Evolutionary conservation across 352 stramenopile species (phyloP), one percentile per base, ranked within the genome.

Genomic region (Peronospora destructor): DNA sequence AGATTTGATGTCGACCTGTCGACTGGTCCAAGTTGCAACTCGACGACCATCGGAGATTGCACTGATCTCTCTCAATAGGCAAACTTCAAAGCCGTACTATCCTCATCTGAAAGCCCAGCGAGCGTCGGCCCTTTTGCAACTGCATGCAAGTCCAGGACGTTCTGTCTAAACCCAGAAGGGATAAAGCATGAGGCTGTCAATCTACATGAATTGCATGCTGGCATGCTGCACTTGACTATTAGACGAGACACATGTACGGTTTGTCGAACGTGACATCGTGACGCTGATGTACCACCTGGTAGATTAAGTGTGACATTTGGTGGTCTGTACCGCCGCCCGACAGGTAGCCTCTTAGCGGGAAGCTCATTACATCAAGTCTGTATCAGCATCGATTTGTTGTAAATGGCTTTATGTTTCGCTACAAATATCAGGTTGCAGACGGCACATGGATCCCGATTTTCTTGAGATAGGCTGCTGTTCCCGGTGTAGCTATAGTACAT

Each of bases 371-470:
- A 33, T 25, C 33, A 39, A 47, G 45, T 46, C 36, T 9, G n/a
- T 10, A 45, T 28, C 28, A 3, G 19, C 16, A 42, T 61, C 13
- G 21, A 38, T 28, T 21, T 32, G 23, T 52, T 57, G 47, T 36
- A 3, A 26, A 21, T 23, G 11, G 17, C 17, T 46, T 30, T 21
- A 35, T 3, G 14, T 17, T 11, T 29, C 33, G 4, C 30, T 36
- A 14, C 9, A 13, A 21, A 47, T 13, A 51, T 64, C 34, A 63
- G 12, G 52, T 56, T 13, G 71, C 48, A 10, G 38, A 64, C 6
- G 65, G 61, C 33, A 67, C 58, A 28, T 69, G 66, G 23, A 76
- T 73, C 12, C 66, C 66, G 35, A 76, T 72, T 32, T 69, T 76
- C 34, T 61, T 72, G 35, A 76, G 60, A 25, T 72, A 40, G 16